These are phyloP conservation scores for Oleoguttula mirabilis DNA, from an alignment of 495 filamentous ascomycete genomes.

Conservation along the genomic window DNA sequence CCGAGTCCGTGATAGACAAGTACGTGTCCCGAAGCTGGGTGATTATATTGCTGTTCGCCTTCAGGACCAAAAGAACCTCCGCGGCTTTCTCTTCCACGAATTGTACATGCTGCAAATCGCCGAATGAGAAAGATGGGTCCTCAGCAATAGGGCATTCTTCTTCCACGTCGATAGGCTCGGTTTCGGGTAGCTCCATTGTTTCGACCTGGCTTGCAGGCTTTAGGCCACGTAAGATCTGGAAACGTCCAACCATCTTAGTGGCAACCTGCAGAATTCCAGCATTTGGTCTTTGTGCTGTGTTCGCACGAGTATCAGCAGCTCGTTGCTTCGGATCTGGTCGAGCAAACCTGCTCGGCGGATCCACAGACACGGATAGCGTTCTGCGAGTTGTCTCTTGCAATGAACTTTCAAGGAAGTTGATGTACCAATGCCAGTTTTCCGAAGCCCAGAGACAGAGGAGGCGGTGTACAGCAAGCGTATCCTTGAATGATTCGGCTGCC, in stretches of 20 bases:
- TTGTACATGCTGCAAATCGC: slow-evolving; percentile 30
- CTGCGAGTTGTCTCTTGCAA: background rate
- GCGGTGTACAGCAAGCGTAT: background rate
- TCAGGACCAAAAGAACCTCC: slow-evolving; percentile 29
- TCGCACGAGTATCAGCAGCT: background rate
- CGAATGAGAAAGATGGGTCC: slow-evolving; percentile 4
- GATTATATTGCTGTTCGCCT: background rate
- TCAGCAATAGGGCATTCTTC: background rate
- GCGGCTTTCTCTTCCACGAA: slow-evolving; percentile 29
- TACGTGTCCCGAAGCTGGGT: background rate
- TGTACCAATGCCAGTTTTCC: background rate
- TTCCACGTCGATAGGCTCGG: background rate
- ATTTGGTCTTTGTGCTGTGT: background rate
- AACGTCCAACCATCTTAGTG: no score
- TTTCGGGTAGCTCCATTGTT: background rate
- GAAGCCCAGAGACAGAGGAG: background rate
- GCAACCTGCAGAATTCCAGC: background rate
- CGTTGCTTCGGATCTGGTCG: background rate
- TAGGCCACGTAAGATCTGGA: background rate
- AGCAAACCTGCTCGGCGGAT: background rate
- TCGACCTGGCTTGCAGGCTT: background rate
- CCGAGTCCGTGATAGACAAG: background rate
- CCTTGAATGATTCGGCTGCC: no score
- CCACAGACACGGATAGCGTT: background rate
- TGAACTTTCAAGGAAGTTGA: background rate